These are phyloP conservation scores for Schwanniomyces vanrijiae DNA, from an alignment of 805 yeast genomes.

Conservation along the genomic window DNA sequence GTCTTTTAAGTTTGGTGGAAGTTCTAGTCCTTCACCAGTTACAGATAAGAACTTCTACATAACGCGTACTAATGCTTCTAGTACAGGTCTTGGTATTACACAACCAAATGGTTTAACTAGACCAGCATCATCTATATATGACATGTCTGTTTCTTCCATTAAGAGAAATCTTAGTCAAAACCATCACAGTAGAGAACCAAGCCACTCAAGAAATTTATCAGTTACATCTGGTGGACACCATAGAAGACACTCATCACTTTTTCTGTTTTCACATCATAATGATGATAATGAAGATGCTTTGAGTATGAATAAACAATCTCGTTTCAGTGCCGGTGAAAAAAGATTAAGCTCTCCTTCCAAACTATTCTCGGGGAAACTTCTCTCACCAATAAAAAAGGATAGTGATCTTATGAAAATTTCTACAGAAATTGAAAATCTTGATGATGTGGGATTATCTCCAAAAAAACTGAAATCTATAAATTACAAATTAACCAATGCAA, in stretches of 20 bases:
- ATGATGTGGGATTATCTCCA: conserved; percentile 34
- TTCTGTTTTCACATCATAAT: conserved; percentile 45
- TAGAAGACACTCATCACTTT: conserved; percentile 61
- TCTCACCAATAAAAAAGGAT: conserved; percentile 4
- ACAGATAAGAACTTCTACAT: conserved; percentile 11
- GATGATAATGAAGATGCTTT: conserved; percentile 11
- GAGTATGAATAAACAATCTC: neutral
- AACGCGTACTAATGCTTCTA: conserved; percentile 24
- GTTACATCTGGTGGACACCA: conserved; percentile 32
- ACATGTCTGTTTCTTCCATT: conserved; percentile 10
- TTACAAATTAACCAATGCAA: conserved; percentile 11
- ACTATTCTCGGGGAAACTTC: conserved; percentile 15
- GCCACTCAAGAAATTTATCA: conserved; percentile 37
- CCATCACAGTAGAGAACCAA: conserved; percentile 44
- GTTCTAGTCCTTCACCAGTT: conserved; percentile 10
- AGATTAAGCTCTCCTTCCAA: conserved; percentile 18
- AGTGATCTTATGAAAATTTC: conserved; percentile 2
- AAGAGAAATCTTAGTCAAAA: conserved; percentile 23
- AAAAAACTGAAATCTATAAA: conserved; percentile 27
- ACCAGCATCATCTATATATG: conserved; percentile 54
- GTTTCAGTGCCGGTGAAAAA: neutral
- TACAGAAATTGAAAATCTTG: conserved; percentile 25
- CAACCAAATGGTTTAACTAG: conserved; percentile 22
- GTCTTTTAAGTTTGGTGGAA: conserved; percentile 33
- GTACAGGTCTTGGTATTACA: conserved; percentile 16